Conservation (phyloP, 2,329 filamentous ascomycete species). For the Aspergillus jensenii region DNA sequence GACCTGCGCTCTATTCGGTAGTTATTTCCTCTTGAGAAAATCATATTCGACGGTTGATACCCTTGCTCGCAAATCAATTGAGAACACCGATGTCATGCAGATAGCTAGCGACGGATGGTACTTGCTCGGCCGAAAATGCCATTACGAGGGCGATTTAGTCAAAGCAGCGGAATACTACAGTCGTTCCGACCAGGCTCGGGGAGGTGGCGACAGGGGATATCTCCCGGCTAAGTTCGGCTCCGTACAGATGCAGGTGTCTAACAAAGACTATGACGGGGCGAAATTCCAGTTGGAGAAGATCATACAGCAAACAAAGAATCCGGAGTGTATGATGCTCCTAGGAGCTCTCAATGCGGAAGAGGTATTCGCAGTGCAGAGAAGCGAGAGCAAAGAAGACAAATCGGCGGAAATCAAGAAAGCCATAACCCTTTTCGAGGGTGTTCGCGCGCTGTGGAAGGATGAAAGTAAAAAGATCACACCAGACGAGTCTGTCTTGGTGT, state of each 20-base stretch:
- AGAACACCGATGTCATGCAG: slow-evolving; percentile 92
- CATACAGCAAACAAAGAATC: slow-evolving; percentile 75
- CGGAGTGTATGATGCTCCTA: slow-evolving; percentile 89
- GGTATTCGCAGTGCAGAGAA: slow-evolving; percentile 75
- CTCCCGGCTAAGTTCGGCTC: slow-evolving; percentile 92
- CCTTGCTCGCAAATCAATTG: slow-evolving; percentile 88
- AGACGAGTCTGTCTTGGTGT: slow-evolving; percentile 85
- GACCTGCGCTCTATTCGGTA: slow-evolving; percentile 85
- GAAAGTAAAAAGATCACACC: slow-evolving; percentile 78
- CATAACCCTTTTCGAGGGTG: slow-evolving; percentile 76
- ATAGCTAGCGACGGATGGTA: slow-evolving; percentile 99
- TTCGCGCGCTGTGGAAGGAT: slow-evolving; percentile 88
- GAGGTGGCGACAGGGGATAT: slow-evolving; percentile 86
- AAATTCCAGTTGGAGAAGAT: slow-evolving; percentile 95
- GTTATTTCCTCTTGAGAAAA: slow-evolving; percentile 84
- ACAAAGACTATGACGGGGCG: slow-evolving; percentile 82
- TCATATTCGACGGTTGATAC: slow-evolving; percentile 78
- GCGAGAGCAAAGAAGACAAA: slow-evolving; percentile 86
- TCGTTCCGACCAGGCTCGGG: slow-evolving; percentile 85
- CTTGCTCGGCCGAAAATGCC: slow-evolving; percentile 84
- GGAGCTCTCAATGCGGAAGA: slow-evolving; percentile 94
- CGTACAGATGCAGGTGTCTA: slow-evolving; percentile 82
- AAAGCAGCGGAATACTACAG: slow-evolving; percentile 84
- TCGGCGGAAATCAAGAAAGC: slow-evolving; percentile 82
- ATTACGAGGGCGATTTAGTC: slow-evolving; percentile 72